Percentiles rank a stretch among this genome's conserved stretches.
phyloP scores from a whole-genome alignment of 768 basidiomycete genomes.

The Antrodiella citrinella region DNA sequence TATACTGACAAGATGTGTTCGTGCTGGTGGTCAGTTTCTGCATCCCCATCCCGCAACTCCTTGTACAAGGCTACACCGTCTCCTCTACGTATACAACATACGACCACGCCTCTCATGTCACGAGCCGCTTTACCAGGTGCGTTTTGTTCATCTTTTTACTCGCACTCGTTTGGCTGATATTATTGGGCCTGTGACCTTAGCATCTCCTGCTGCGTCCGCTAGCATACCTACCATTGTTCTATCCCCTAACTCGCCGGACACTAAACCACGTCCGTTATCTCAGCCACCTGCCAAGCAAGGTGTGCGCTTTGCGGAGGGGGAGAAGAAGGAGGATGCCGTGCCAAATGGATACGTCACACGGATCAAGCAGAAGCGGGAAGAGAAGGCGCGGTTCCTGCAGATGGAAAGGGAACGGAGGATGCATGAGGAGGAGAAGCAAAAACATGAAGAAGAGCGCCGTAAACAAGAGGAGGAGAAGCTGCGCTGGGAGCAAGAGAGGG shows the following conservation, averaged over 20 bases:
- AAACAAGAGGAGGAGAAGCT: conserved; percentile 4
- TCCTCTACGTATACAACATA: conserved; percentile 20
- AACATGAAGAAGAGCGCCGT: conserved; percentile 5
- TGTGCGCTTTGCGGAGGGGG: conserved; percentile 11
- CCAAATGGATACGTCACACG: conserved; percentile 66
- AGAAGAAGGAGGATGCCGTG: conserved; percentile 40
- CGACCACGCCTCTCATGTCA: conserved; percentile 8
- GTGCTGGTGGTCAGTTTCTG: neutral
- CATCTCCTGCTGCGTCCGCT: neutral
- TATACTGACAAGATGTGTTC: neutral
- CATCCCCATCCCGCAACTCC: neutral
- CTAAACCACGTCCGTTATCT: neutral
- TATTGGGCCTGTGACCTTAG: too few relatives aligned
- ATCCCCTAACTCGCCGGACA: conserved; percentile 2
- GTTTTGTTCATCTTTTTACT: too few relatives aligned
- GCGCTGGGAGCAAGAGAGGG: conserved; percentile 7
- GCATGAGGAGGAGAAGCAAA: conserved; percentile 4
- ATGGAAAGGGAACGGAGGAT: conserved; percentile 29
- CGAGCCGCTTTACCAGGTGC: neutral
- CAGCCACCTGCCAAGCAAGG: conserved; percentile 4
- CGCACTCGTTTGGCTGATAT: too few relatives aligned
- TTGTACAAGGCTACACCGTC: conserved; percentile 21
- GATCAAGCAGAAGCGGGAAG: conserved; percentile 63
- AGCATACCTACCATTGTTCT: neutral
- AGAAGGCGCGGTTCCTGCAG: conserved; percentile 61